phyloP scores from a whole-genome alignment of 129 eudicot species.

The Apium graveolens region DNA sequence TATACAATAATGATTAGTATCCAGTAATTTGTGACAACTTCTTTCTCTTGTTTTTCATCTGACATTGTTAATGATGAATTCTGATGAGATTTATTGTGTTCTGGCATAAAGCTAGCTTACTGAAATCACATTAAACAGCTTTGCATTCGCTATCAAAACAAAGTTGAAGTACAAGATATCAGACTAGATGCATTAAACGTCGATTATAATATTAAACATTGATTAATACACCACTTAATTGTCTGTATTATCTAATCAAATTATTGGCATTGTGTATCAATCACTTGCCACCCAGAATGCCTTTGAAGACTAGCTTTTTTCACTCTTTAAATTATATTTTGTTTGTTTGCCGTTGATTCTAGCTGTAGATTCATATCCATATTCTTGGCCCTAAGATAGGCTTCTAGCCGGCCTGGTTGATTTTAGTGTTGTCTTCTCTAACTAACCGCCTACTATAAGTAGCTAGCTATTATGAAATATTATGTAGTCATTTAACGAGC shows the following conservation, averaged over 20 bases:
- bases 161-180: slow-evolving; percentile 5
- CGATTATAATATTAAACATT: not conserved
- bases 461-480: not conserved
- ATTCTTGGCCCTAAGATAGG: not conserved
- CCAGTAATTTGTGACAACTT: too few relatives aligned
- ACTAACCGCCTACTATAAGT: not conserved
- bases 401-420: not conserved
- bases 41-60: too few relatives aligned
- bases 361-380: not conserved
- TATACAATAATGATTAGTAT: too few relatives aligned
- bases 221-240: not conserved
- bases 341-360: not conserved
- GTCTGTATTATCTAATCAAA: not conserved
- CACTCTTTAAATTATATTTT: not conserved
- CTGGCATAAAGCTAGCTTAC: too few relatives aligned
- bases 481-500: not conserved
- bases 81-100: too few relatives aligned
- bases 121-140: not conserved
- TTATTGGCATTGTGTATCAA: not conserved
- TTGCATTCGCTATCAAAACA: not conserved
- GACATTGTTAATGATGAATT: too few relatives aligned
- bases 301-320: not conserved
- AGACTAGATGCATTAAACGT: not conserved
- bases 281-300: slow-evolving; percentile 1
- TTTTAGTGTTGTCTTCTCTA: not conserved